Conservation (phyloP, 1,284 basidiomycete genomes). For the Boletus smithii region DNA sequence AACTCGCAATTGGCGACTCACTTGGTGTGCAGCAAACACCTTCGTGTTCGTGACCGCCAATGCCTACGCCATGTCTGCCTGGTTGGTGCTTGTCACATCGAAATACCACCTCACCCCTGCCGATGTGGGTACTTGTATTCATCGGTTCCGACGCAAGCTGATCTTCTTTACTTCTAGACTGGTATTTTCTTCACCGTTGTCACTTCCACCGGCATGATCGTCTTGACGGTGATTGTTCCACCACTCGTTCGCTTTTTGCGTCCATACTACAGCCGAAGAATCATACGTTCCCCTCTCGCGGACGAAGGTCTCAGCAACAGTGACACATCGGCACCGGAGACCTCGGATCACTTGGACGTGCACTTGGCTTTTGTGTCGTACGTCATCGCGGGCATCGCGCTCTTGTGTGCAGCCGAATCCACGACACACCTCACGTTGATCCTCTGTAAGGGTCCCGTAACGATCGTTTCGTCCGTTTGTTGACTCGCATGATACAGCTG, state of each 20-base stretch:
- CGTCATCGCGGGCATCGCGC: constrained; percentile 14
- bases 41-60: constrained; percentile 22
- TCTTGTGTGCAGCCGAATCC: constrained; percentile 19
- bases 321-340: constrained; percentile 10
- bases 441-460: constrained; percentile 10
- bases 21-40: constrained; percentile 26
- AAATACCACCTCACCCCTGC: constrained; percentile 24
- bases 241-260: constrained; percentile 17
- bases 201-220: constrained; percentile 14
- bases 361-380: constrained; percentile 28
- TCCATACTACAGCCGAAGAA: constrained; percentile 18
- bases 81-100: constrained; percentile 30
- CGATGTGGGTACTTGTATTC: constrained; percentile 15
- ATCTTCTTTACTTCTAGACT: constrained; percentile 16
- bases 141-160: not conserved
- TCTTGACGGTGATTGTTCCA: constrained; percentile 17
- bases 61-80: constrained; percentile 17
- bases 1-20: constrained; percentile 31
- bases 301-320: not conserved
- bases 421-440: constrained; percentile 9
- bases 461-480: not conserved
- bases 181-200: constrained; percentile 23
- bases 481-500: constrained; percentile 13
- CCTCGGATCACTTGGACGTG: constrained; percentile 33
- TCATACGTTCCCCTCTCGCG: not conserved